A percentile compares a stretch with the other conserved stretches of the same genome.
phyloP scores from a whole-genome alignment of 164 flowering plant species.

The Kingdonia uniflora region DNA sequence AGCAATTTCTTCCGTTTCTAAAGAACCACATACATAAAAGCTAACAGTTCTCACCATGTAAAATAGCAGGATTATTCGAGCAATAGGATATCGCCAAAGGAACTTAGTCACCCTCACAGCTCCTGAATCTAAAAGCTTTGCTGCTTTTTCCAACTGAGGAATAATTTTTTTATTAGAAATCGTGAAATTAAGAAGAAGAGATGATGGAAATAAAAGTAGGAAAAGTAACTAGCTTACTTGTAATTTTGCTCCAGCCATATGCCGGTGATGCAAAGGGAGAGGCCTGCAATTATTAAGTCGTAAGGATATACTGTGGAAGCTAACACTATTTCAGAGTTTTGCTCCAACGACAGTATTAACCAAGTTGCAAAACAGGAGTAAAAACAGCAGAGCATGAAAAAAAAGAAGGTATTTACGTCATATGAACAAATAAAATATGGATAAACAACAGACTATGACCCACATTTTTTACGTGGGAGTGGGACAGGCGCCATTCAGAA shows the following conservation, averaged over 20 bases:
- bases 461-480: too few species aligned
- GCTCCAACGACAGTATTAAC: too few species aligned
- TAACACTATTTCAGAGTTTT: too few species aligned
- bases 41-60: constrained; percentile 48
- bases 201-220: background rate
- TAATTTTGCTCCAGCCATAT: constrained; percentile 73
- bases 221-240: constrained; percentile 42
- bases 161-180: constrained; percentile 1
- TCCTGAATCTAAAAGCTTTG: constrained; percentile 83
- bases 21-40: background rate
- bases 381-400: too few species aligned
- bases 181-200: constrained; percentile 1
- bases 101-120: constrained; percentile 92
- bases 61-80: constrained; percentile 68
- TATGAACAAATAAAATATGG: too few species aligned
- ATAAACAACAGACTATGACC: too few species aligned
- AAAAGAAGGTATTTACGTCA: too few species aligned
- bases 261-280: constrained; percentile 94
- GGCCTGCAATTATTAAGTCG: constrained; percentile 42
- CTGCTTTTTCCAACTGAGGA: constrained; percentile 86
- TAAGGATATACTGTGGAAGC: constrained; percentile 1
- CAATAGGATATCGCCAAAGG: constrained; percentile 96
- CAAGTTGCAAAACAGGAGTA: too few species aligned
- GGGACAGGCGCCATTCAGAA: too few species aligned
- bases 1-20: too few species aligned